phyloP scores from a whole-genome alignment of 306 rosid genomes.

The Glycine tomentella region DNA sequence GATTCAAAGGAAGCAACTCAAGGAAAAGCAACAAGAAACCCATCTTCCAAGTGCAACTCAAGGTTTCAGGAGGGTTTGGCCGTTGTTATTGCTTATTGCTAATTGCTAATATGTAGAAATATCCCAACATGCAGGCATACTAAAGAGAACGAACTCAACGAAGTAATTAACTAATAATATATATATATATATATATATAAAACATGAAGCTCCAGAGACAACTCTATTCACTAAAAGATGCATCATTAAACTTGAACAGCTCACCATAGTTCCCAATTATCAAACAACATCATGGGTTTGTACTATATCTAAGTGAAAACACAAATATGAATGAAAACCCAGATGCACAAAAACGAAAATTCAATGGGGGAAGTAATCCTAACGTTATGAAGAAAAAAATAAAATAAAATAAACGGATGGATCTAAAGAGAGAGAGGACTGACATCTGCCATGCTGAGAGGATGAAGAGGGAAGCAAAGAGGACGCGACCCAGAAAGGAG shows the following conservation, averaged over 20 bases:
- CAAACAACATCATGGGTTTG: neutral
- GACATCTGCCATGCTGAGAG: slow-evolving; percentile 93
- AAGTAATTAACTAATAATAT: neutral
- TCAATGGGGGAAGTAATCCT: neutral
- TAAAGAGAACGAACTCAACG: neutral
- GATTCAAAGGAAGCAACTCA: neutral
- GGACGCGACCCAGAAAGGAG: slow-evolving; percentile 88
- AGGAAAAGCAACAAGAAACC: slow-evolving; percentile 3
- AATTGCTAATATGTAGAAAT: neutral
- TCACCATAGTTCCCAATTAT: neutral
- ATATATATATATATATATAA: neutral
- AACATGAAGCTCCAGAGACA: neutral
- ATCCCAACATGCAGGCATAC: neutral
- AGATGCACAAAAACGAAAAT: slow-evolving; percentile 31
- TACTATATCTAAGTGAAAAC: neutral
- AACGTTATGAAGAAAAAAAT: neutral
- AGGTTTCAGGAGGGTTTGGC: slow-evolving; percentile 6
- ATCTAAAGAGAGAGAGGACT: slow-evolving; percentile 47
- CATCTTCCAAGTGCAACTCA: neutral
- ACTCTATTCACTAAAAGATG: neutral
- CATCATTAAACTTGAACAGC: slow-evolving; percentile 6
- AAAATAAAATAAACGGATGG: slow-evolving; percentile 12
- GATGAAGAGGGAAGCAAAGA: slow-evolving; percentile 91
- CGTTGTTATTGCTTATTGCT: neutral
- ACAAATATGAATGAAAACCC: slow-evolving; percentile 25